Evolutionary conservation across 2,329 filamentous ascomycete genomes (phyloP).

Genomic region (Pestalotiopsis sp.): DNA sequence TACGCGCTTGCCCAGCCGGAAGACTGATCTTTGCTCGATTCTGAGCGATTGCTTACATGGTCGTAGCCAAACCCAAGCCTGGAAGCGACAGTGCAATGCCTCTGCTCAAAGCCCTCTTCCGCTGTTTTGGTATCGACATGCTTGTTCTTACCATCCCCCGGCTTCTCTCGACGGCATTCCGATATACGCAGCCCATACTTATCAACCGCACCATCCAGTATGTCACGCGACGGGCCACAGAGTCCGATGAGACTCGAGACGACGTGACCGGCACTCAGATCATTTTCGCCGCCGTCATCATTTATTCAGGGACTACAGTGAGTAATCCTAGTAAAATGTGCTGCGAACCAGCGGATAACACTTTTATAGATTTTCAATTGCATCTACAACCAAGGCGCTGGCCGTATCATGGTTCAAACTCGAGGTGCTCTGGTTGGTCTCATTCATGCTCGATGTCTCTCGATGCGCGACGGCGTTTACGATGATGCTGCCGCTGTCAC

Average conservation of each 20-base stretch:
- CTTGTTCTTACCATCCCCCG: conserved; percentile 23
- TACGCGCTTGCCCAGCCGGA: background rate
- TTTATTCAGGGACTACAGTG: conserved; percentile 43
- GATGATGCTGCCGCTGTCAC: conserved; percentile 14
- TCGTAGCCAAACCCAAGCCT: background rate
- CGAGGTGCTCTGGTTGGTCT: conserved; percentile 10
- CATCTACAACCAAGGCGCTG: background rate
- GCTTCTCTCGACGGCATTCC: conserved; percentile 40
- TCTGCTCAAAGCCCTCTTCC: background rate
- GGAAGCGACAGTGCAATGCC: background rate
- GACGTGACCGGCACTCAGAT: conserved; percentile 30
- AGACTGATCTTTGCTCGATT: background rate
- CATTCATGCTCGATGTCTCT: conserved; percentile 11
- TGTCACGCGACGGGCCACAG: conserved; percentile 18
- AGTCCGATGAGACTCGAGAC: conserved; percentile 1
- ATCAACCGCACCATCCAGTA: conserved; percentile 41
- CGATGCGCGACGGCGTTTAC: conserved; percentile 7
- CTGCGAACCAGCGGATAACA: background rate
- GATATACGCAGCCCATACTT: conserved; percentile 43
- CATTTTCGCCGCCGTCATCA: conserved; percentile 31
- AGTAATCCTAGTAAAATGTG: conserved; percentile 13
- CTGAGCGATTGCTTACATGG: background rate
- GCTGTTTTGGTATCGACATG: background rate
- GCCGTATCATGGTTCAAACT: background rate
- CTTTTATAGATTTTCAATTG: background rate